Conservation (phyloP, 371 early-diverging fungal genomes). For the Smittium mucronatum region DNA sequence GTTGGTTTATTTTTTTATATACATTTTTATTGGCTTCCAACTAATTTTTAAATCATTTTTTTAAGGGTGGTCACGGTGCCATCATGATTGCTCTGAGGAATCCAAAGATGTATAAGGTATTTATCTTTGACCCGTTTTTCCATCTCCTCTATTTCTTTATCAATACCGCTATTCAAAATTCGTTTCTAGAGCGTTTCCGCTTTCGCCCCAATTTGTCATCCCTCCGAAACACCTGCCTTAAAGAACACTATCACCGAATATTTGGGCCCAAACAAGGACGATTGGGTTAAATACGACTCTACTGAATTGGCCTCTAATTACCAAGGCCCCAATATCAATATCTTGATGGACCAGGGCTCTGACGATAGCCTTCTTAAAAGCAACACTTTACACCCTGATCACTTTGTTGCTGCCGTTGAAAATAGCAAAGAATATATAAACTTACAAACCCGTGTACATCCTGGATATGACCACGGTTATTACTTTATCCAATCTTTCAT, state of each 20-base stretch:
- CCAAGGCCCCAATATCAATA: conserved; percentile 20
- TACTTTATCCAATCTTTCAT: conserved; percentile 68
- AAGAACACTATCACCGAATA: conserved; percentile 62
- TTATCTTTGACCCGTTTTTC: not conserved
- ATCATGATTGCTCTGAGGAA: conserved; percentile 57
- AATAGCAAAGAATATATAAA: conserved; percentile 27
- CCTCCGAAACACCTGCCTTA: conserved; percentile 60
- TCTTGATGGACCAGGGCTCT: conserved; percentile 43
- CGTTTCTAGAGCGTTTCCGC: conserved; percentile 52
- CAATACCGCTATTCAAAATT: not conserved
- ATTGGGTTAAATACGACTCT: conserved; percentile 65
- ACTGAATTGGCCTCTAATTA: conserved; percentile 43
- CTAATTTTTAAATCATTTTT: conserved; percentile 12
- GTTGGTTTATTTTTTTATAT: not conserved
- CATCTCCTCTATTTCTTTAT: not conserved
- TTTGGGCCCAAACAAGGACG: conserved; percentile 37
- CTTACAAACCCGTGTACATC: conserved; percentile 52
- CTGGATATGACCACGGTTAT: conserved; percentile 77
- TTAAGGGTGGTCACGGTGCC: conserved; percentile 79
- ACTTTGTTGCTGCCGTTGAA: conserved; percentile 37
- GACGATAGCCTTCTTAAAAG: conserved; percentile 50
- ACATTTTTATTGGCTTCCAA: conserved; percentile 12
- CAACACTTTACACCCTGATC: conserved; percentile 46
- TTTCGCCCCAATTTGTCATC: conserved; percentile 70
- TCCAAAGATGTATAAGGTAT: conserved; percentile 39